phyloP scores from a whole-genome alignment of 2,329 filamentous ascomycete species.

The Beauveria pseudobassiana region DNA sequence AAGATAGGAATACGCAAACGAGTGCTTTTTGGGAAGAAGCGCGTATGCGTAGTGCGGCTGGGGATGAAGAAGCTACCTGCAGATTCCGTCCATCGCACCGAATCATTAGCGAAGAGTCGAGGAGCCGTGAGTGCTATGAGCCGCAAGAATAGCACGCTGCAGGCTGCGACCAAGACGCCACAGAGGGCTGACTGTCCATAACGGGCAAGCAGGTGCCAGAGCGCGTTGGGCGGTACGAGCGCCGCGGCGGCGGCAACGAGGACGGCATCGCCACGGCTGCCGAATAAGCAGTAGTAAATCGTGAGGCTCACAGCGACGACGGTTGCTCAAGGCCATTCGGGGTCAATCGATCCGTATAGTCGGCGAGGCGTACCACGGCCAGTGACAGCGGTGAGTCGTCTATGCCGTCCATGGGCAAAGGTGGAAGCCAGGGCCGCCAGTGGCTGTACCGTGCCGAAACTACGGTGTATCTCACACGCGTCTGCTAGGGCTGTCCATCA shows the following conservation, averaged over 20 bases:
- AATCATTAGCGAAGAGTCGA: not conserved
- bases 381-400: slow-evolving; percentile 5
- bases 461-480: not conserved
- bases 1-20: slow-evolving; percentile 60
- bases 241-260: not conserved
- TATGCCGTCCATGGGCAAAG: slow-evolving; percentile 5
- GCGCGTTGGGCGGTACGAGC: not conserved
- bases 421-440: not conserved
- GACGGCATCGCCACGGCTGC: not conserved
- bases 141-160: not conserved
- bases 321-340: not conserved
- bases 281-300: not conserved
- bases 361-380: not conserved
- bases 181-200: not conserved
- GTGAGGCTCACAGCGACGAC: not conserved
- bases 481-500: not conserved
- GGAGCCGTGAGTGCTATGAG: not conserved
- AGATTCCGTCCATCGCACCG: slow-evolving; percentile 9
- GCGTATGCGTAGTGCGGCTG: slow-evolving; percentile 55
- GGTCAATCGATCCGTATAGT: not conserved
- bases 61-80: slow-evolving; percentile 51
- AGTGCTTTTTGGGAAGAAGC: slow-evolving; percentile 59
- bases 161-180: not conserved
- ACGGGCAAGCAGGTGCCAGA: not conserved
- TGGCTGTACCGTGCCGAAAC: not conserved